phyloP scores from a whole-genome alignment of 345 rosid species.

The Cochlearia excelsa region DNA sequence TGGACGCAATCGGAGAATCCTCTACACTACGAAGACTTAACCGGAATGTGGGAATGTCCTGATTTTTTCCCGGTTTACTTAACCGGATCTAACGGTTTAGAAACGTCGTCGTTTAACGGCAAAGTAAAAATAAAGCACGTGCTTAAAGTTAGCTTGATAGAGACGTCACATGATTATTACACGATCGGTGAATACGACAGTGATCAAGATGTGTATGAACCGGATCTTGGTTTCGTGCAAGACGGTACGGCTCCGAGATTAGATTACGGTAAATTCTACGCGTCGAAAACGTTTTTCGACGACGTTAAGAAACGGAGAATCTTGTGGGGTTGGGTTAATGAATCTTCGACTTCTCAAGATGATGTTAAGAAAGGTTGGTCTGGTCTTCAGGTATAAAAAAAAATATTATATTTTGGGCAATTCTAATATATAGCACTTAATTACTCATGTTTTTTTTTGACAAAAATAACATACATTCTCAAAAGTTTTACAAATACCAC shows the following conservation, averaged over 20 bases:
- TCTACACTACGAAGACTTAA: conserved; percentile 45
- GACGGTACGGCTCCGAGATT: conserved; percentile 45
- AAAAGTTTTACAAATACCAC: too few species aligned
- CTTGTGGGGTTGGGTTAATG: conserved; percentile 72
- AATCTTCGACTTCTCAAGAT: conserved; percentile 41
- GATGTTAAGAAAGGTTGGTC: conserved; percentile 37
- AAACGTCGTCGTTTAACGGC: conserved; percentile 18
- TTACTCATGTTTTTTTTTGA: too few species aligned
- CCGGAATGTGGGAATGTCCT: conserved; percentile 90
- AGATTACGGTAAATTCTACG: conserved; percentile 74
- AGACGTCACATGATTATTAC: conserved; percentile 48
- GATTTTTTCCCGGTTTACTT: conserved; percentile 60
- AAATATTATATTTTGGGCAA: too few species aligned
- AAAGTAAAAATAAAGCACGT: conserved; percentile 37
- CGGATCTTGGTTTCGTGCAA: conserved; percentile 46
- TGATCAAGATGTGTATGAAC: conserved; percentile 44
- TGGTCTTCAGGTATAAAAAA: conserved; percentile 37
- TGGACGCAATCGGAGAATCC: conserved; percentile 49
- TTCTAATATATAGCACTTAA: too few species aligned
- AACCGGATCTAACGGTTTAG: conserved; percentile 27
- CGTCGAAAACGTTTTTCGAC: conserved; percentile 70
- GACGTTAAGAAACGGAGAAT: conserved; percentile 47
- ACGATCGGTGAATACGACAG: conserved; percentile 45
- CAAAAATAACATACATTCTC: too few species aligned
- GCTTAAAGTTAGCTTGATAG: conserved; percentile 53